Evolutionary conservation across 805 yeast species (phyloP), one percentile per base, ranked within the genome.

Genomic region (Metschnikowia peoriensis): DNA sequence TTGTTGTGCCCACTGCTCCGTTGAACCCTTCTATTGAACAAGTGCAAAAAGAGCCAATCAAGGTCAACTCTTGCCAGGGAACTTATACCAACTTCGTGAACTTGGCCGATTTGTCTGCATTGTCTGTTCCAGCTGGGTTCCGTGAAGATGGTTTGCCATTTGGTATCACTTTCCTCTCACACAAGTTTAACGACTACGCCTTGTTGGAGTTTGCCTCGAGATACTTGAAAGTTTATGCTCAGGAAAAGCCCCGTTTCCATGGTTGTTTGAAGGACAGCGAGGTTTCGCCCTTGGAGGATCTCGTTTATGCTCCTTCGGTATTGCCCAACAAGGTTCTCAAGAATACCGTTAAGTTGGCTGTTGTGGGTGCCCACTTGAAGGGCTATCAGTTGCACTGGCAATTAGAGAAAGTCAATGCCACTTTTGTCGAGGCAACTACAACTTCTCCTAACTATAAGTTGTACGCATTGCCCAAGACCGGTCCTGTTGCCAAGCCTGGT

Each of bases 1-100:
- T 92, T 52, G 77, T 92, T 41, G 93, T 93, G 35, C 99, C 99
- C 50, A 93, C 98, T 6, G 89, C 96, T 60, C 98, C 98, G 6
- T 76, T 93, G 61, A 91, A 88, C 64, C 98, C 98, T 46, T 82
- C 91, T 6, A 81, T 92, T 47, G 83, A 76, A 44, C 84, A 87
- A 53, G 82, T 93, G 28, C 82, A 75, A 54, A 71, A 76, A 7
- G 97, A 92, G 66, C 98, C 98, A 4, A 76, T 94, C 32, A 68
- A 76, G 44, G 82, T 91, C 62, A 93, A 93, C 76, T 89, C 97
- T 6, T 78, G 78, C 64, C 99, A 94, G 73, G 99, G 99, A 34
- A 91, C 97, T n/a, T 93, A 96, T 86, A 93, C 98, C 32, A 93
- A 93, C 72, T 94, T 94, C 68, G 97, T 89, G 62, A 93, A 94